Base-by-base conservation (phyloP, 1,139 yeast species). In the Yamadazyma aaseri region DNA sequence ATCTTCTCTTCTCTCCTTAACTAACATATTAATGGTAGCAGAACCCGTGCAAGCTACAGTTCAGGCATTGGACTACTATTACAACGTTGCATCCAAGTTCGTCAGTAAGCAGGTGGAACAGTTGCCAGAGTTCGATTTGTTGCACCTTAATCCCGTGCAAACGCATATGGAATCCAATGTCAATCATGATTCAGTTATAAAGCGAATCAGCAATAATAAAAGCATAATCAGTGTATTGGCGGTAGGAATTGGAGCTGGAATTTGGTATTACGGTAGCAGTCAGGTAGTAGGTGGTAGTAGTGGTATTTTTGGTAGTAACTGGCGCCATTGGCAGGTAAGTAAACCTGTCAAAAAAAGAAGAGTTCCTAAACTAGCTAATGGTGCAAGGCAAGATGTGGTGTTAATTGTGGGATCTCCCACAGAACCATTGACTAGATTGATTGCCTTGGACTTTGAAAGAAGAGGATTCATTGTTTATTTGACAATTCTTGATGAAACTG, bases 381-480 rank as follows among this genome's bases (percentile, higher is more conserved):
- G 94, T 0, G 86, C 86, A 2, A 62, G 95, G 29, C 71, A 73
- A 38, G 94, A 86, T 47, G 92, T 84, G 5, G 76, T 86, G 0
- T 63, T 86, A 20, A 63, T 86, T 5, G 72, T 86, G 2, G 95
- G 95, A 1, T 81, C 90, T 2, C 90, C 92, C 1, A 71, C 79
- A 0, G 94, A 85, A 43, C 89, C 90, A 1, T 60, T 86, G 42
- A 79, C 87, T 0, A 65, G 87, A 38, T 65, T 81, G 31, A 64
- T 86, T 23, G 86, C 89, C 1, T 69, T 76, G 36, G 95, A 86
- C 51, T 69, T 86, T 46, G 89, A 84, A 43, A 74, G 74, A 32
- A 65, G 95, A 36, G 95, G 96, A 1, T 84, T 84, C 51, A 81
- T 86, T 20, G 89, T 86, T 3, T 86, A 82, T 55, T 67, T 86